Evolutionary conservation across 176 grass and related monocot genomes (phyloP).

Genomic region (Zoysia pacifica): DNA sequence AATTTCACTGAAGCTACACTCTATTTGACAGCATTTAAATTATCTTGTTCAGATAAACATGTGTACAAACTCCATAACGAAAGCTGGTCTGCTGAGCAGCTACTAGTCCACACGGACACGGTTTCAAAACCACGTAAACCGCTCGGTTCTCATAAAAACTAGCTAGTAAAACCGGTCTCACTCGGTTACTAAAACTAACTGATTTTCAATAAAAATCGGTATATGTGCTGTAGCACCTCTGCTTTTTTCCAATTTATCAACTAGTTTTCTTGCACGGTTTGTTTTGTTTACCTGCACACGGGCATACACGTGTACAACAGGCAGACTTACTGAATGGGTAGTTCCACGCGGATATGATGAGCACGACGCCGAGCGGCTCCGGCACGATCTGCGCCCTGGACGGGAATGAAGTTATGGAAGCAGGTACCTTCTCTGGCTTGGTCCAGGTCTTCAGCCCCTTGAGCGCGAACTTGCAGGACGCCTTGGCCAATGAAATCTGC

Average conservation of each 20-base stretch:
- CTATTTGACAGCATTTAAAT: background rate
- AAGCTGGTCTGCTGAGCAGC: too few relatives aligned
- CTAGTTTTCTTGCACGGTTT: too few relatives aligned
- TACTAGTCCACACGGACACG: too few relatives aligned
- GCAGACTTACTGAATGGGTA: slow-evolving; percentile 84
- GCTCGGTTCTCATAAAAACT: too few relatives aligned
- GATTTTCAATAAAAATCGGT: too few relatives aligned
- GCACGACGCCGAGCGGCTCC: slow-evolving; percentile 81
- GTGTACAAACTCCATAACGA: too few relatives aligned
- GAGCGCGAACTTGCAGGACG: slow-evolving; percentile 60
- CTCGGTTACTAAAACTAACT: too few relatives aligned
- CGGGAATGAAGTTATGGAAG: slow-evolving; percentile 67
- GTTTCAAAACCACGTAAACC: too few relatives aligned
- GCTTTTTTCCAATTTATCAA: too few relatives aligned
- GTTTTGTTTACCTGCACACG: too few relatives aligned
- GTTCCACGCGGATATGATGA: slow-evolving; percentile 96
- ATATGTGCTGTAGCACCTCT: too few relatives aligned
- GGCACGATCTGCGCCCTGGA: slow-evolving; percentile 71
- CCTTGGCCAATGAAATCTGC: slow-evolving; percentile 72
- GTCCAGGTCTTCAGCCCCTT: slow-evolving; percentile 82
- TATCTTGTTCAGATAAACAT: background rate
- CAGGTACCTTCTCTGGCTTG: slow-evolving; percentile 83
- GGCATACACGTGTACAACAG: background rate
- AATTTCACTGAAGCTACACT: slow-evolving; percentile 1
- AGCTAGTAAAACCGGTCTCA: too few relatives aligned